These are phyloP conservation scores for Mycena leptocephala DNA, from an alignment of 768 basidiomycete genomes.

Conservation along the genomic window DNA sequence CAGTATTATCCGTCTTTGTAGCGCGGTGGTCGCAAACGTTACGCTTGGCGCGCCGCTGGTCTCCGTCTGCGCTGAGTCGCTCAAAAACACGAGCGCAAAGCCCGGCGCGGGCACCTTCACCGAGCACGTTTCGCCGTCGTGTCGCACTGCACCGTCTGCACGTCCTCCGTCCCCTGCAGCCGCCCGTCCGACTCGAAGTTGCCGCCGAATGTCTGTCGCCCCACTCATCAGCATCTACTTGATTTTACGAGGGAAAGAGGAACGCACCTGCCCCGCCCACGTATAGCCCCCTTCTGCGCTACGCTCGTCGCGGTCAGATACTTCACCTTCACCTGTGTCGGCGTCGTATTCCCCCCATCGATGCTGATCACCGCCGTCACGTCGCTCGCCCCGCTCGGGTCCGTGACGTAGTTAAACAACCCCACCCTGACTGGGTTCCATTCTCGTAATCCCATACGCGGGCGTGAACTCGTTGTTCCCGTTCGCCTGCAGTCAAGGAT, in stretches of 20 bases:
- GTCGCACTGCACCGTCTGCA: conserved; percentile 76
- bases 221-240: not conserved
- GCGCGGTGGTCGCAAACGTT: conserved; percentile 73
- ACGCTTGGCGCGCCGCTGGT: conserved; percentile 46
- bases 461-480: conserved; percentile 71
- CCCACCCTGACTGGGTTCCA: conserved; percentile 73
- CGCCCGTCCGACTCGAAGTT: conserved; percentile 79
- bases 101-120: conserved; percentile 80
- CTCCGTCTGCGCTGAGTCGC: conserved; percentile 51
- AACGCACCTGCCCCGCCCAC: conserved; percentile 25
- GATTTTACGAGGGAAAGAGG: not conserved
- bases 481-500: conserved; percentile 76
- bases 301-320: conserved; percentile 41
- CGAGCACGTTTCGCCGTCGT: conserved; percentile 65
- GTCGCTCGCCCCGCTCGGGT: conserved; percentile 71
- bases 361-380: conserved; percentile 68
- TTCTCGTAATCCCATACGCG: conserved; percentile 84
- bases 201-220: conserved; percentile 61
- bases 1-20: conserved; percentile 71
- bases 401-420: conserved; percentile 82
- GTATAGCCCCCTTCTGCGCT: conserved; percentile 21
- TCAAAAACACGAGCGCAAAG: conserved; percentile 84
- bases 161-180: conserved; percentile 66
- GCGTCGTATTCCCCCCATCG: conserved; percentile 53
- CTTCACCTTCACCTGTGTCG: conserved; percentile 71